phyloP scores from a whole-genome alignment of 805 yeast species.

The Yarrowia alimentaria region DNA sequence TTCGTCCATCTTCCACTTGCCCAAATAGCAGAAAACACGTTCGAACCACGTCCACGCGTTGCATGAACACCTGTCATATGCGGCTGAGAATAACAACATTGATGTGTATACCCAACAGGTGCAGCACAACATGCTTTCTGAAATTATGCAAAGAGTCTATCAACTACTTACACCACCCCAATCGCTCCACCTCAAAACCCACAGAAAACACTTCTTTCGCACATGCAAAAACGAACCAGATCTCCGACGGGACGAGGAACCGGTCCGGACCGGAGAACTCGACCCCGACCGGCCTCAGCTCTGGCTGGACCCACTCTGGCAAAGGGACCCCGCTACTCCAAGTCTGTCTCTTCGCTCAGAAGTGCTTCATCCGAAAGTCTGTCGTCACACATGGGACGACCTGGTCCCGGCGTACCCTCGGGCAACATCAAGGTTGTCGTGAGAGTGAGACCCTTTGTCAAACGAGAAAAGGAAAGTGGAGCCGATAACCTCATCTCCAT shows the following conservation, averaged over 20 bases:
- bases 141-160: no score
- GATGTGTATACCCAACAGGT: background rate
- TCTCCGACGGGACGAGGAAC: no score
- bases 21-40: no score
- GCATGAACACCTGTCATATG: conserved; percentile 10
- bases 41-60: background rate
- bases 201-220: background rate
- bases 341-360: background rate
- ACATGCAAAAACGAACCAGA: conserved; percentile 13
- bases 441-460: conserved; percentile 42
- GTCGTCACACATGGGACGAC: background rate
- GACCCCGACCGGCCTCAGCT: conserved; percentile 15
- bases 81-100: conserved; percentile 16
- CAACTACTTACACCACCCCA: no score
- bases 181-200: background rate
- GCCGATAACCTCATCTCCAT: conserved; percentile 31
- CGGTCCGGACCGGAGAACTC: background rate
- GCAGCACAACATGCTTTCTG: background rate
- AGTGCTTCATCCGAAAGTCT: conserved; percentile 1
- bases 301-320: conserved; percentile 2
- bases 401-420: background rate
- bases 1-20: no score
- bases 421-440: conserved; percentile 43
- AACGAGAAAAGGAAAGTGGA: conserved; percentile 32
- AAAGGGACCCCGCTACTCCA: background rate